phyloP scores from a whole-genome alignment of 169 alveolate genomes.

The Cryptosporidium sp. region DNA sequence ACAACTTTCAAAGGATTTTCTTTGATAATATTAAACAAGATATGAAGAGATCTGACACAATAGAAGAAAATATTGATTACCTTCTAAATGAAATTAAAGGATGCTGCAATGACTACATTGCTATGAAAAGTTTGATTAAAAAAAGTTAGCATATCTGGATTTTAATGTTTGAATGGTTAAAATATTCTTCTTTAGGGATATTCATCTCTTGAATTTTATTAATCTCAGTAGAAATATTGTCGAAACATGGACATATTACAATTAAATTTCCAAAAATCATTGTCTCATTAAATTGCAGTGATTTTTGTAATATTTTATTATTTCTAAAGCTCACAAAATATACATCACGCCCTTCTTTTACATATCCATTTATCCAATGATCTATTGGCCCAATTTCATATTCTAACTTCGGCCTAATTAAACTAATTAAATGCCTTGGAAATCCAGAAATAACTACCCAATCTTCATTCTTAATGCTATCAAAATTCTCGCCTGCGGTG shows the following conservation, averaged over 20 bases:
- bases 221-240: background rate
- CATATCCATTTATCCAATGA: slow-evolving; percentile 43
- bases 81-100: slow-evolving; percentile 12
- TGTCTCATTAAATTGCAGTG: slow-evolving; percentile 35
- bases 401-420: slow-evolving; percentile 54
- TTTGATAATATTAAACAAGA: background rate
- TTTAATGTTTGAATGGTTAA: slow-evolving; percentile 8
- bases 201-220: background rate
- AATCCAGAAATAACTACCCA: slow-evolving; percentile 72
- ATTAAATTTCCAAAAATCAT: slow-evolving; percentile 22
- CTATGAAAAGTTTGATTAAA: background rate
- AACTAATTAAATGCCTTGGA: slow-evolving; percentile 57
- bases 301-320: slow-evolving; percentile 17
- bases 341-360: background rate
- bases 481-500: slow-evolving; percentile 1
- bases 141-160: background rate
- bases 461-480: slow-evolving; percentile 5
- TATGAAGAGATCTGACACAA: slow-evolving; percentile 54
- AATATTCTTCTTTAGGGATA: slow-evolving; percentile 22
- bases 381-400: slow-evolving; percentile 73
- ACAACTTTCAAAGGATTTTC: slow-evolving; percentile 2
- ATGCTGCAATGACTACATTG: background rate
- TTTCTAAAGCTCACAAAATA: slow-evolving; percentile 62
- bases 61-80: slow-evolving; percentile 56
- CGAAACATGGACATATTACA: slow-evolving; percentile 8